These are phyloP conservation scores for Penicillium roqueforti DNA, from an alignment of 495 filamentous ascomycete genomes.

Conservation along the genomic window DNA sequence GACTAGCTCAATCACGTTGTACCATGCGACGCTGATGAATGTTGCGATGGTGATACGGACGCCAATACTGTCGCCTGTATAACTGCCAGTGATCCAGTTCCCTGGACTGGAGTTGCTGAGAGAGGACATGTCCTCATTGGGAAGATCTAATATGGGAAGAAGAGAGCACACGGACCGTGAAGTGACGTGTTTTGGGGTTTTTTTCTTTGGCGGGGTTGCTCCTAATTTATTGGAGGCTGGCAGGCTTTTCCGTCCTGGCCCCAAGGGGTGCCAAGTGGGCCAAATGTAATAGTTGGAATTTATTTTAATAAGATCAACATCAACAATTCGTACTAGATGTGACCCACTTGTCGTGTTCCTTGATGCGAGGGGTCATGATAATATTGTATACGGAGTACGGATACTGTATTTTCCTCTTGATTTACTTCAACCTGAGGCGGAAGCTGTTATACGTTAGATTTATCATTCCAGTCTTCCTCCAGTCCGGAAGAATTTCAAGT, in stretches of 20 bases:
- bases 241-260: background rate
- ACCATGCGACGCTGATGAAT: conserved; percentile 36
- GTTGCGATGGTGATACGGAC: conserved; percentile 37
- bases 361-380: background rate
- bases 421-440: no score
- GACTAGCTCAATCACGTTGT: conserved; percentile 38
- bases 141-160: background rate
- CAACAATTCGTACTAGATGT: background rate
- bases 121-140: conserved; percentile 16
- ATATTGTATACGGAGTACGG: background rate
- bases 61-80: conserved; percentile 22
- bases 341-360: conserved; percentile 5
- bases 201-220: conserved; percentile 5
- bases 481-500: no score
- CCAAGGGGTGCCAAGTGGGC: conserved; percentile 10
- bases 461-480: no score
- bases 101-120: conserved; percentile 23
- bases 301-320: background rate
- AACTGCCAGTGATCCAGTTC: conserved; percentile 29
- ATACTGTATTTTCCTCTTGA: background rate
- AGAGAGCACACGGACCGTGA: conserved; percentile 2
- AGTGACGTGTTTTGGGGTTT: background rate
- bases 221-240: conserved; percentile 2
- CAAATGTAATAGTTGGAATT: background rate
- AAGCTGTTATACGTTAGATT: no score